These are phyloP conservation scores for Geotrichum bryndzae DNA, from an alignment of 1,139 yeast species.

Conservation along the genomic window DNA sequence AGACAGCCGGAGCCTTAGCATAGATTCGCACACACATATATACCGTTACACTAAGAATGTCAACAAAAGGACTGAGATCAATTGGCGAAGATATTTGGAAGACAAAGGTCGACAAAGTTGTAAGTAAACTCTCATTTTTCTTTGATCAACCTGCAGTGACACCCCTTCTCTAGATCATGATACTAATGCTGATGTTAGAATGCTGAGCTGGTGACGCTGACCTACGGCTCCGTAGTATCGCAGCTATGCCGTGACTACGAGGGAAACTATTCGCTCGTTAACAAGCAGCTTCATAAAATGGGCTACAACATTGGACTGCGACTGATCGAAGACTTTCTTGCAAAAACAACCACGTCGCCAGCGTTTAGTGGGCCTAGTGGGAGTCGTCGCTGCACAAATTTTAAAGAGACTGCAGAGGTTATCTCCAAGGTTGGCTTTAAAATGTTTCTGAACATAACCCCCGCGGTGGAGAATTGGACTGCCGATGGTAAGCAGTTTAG, in stretches of 20 bases:
- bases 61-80: conserved; percentile 45
- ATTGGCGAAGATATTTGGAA: conserved; percentile 93
- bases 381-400: conserved; percentile 68
- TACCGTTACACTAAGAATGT: conserved; percentile 36
- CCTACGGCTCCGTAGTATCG: conserved; percentile 93
- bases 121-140: conserved; percentile 35
- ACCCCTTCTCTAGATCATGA: neutral
- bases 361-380: conserved; percentile 43
- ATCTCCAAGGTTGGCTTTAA: conserved; percentile 84
- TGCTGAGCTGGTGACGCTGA: conserved; percentile 84
- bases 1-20: neutral
- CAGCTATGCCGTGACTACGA: conserved; percentile 82
- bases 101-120: conserved; percentile 77
- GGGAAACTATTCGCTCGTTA: conserved; percentile 71
- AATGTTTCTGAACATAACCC: conserved; percentile 76
- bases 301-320: conserved; percentile 93
- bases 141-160: neutral
- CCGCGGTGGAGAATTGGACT: conserved; percentile 72
- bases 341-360: conserved; percentile 39
- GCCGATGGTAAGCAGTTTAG: conserved; percentile 69
- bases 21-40: neutral
- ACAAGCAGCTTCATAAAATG: conserved; percentile 80
- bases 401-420: conserved; percentile 84
- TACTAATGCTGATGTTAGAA: conserved; percentile 39
- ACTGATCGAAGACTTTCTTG: conserved; percentile 85